Conservation (phyloP, 2,329 filamentous ascomycete genomes). For the Venturia effusa region DNA sequence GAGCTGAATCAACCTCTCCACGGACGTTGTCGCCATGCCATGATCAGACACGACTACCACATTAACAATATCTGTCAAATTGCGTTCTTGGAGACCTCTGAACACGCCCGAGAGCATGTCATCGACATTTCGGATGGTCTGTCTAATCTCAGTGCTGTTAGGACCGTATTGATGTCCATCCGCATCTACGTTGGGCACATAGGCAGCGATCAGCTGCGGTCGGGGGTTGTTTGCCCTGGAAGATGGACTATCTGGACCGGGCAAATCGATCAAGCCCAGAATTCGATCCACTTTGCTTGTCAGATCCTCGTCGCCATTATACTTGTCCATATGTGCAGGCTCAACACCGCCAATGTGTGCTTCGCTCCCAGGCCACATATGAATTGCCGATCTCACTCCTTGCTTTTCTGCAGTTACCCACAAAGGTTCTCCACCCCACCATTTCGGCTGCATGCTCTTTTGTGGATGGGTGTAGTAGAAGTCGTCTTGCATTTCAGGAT, state of each 20-base stretch:
- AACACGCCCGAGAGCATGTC: slow-evolving; percentile 70
- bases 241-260: slow-evolving; percentile 53
- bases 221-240: slow-evolving; percentile 43
- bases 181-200: slow-evolving; percentile 83
- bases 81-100: slow-evolving; percentile 63
- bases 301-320: slow-evolving; percentile 66
- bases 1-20: slow-evolving; percentile 69
- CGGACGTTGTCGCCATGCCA: slow-evolving; percentile 91
- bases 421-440: slow-evolving; percentile 91
- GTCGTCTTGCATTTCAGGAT: slow-evolving; percentile 61
- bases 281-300: slow-evolving; percentile 67
- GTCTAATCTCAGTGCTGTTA: slow-evolving; percentile 82
- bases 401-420: slow-evolving; percentile 88
- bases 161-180: slow-evolving; percentile 84
- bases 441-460: slow-evolving; percentile 70
- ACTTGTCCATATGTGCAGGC: slow-evolving; percentile 74
- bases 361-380: slow-evolving; percentile 99
- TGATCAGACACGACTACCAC: slow-evolving; percentile 95
- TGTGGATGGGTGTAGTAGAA: slow-evolving; percentile 79
- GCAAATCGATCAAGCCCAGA: slow-evolving; percentile 73
- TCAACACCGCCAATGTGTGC: slow-evolving; percentile 67
- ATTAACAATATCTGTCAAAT: slow-evolving; percentile 83
- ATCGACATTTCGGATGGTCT: slow-evolving; percentile 71
- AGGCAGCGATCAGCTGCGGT: slow-evolving; percentile 86
- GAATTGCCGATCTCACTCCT: slow-evolving; percentile 67